Conservation (phyloP, 306 rosid genomes). For the Oemleria cerasiformis region DNA sequence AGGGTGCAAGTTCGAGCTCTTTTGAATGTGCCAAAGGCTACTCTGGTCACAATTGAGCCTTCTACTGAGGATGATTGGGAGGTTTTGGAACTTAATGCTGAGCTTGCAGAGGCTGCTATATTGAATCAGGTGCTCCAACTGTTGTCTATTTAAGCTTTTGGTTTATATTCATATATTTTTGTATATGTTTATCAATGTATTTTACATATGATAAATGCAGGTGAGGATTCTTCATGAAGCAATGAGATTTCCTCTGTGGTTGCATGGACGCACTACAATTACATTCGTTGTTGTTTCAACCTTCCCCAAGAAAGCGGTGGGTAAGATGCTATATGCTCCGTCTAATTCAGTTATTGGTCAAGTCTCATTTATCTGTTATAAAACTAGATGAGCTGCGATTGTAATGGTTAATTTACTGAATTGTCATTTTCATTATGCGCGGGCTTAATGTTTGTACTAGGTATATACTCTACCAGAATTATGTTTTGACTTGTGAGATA, state of each 20-base stretch:
- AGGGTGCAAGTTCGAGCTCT: constrained; percentile 63
- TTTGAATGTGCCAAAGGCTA: constrained; percentile 60
- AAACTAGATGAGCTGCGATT: neutral
- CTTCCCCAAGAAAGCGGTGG: constrained; percentile 81
- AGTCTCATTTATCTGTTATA: neutral
- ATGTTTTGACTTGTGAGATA: constrained; percentile 9
- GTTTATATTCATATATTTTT: neutral
- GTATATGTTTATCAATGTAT: neutral
- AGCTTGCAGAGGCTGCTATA: constrained; percentile 73
- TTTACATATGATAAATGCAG: constrained; percentile 36
- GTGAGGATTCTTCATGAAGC: constrained; percentile 80
- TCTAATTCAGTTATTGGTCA: neutral
- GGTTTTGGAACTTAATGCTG: constrained; percentile 79
- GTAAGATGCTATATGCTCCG: constrained; percentile 61
- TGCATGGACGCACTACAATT: constrained; percentile 71
- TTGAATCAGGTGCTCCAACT: constrained; percentile 60
- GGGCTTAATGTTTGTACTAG: neutral
- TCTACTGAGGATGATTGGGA: constrained; percentile 93
- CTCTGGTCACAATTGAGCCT: constrained; percentile 66
- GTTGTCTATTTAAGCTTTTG: neutral
- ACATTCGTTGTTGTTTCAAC: constrained; percentile 70
- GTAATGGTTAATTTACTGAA: too few relatives aligned
- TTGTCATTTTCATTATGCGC: too few relatives aligned
- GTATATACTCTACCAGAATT: neutral
- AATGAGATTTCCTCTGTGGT: constrained; percentile 91